phyloP scores from a whole-genome alignment of 805 yeast species.

The Torulaspora delbrueckii region DNA sequence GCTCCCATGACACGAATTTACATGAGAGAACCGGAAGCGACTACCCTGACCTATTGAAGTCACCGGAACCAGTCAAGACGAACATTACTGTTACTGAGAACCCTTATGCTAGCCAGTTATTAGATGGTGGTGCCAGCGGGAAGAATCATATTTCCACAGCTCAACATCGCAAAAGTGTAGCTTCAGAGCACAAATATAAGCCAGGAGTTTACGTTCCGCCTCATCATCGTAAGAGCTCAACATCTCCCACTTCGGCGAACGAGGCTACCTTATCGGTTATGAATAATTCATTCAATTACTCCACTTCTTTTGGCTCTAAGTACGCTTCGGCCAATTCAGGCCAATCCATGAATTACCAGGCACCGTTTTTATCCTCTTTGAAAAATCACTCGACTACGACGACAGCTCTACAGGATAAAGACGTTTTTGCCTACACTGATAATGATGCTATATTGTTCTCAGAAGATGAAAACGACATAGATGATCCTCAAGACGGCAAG shows the following conservation, averaged over 20 bases:
- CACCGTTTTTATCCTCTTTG: conserved; percentile 11
- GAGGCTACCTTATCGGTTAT: conserved; percentile 27
- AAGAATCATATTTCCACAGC: background rate
- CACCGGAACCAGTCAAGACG: conserved; percentile 20
- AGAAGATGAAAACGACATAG: conserved; percentile 23
- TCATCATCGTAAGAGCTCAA: conserved; percentile 43
- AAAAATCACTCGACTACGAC: conserved; percentile 24
- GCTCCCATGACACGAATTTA: conserved; percentile 4
- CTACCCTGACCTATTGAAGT: conserved; percentile 32
- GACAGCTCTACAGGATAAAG: conserved; percentile 28
- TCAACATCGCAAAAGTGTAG: conserved; percentile 3
- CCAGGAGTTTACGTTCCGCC: conserved; percentile 46
- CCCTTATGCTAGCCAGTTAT: conserved; percentile 7
- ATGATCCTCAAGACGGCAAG: conserved; percentile 11
- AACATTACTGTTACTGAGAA: conserved; percentile 7
- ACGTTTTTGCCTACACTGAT: conserved; percentile 29
- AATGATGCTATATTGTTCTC: conserved; percentile 32
- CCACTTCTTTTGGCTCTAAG: conserved; percentile 13
- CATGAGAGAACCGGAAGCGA: conserved; percentile 9
- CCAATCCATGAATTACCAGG: conserved; percentile 5
- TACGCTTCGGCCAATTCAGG: conserved; percentile 6
- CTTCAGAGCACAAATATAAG: conserved; percentile 17
- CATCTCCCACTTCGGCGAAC: conserved; percentile 16
- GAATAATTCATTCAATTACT: conserved; percentile 20
- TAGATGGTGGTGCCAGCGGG: background rate